Conservation (phyloP, 2,329 filamentous ascomycete species). For the Anthostomella pinea region DNA sequence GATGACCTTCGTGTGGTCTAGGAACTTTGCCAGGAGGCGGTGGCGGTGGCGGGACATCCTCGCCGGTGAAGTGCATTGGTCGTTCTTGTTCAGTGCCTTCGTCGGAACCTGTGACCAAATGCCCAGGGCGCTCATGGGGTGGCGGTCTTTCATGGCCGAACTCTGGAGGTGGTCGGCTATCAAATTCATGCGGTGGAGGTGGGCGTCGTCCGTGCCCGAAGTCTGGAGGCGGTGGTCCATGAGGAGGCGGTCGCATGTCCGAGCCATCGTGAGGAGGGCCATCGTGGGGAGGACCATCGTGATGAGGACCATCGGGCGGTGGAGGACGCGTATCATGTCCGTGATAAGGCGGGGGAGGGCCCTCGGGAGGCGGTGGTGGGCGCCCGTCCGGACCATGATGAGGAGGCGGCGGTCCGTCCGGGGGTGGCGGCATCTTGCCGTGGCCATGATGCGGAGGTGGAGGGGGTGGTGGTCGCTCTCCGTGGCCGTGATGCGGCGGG, state of each 20-base stretch:
- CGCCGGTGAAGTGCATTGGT: no score
- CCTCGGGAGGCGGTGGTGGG: constrained; percentile 11
- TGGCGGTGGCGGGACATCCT: no score
- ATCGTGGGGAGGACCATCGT: background rate
- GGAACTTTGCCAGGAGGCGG: no score
- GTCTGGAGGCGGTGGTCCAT: constrained; percentile 1
- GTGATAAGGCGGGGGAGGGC: constrained; percentile 3
- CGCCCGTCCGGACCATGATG: constrained; percentile 14
- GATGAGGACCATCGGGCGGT: constrained; percentile 8
- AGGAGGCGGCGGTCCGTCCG: constrained; percentile 17
- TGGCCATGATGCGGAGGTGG: constrained; percentile 7
- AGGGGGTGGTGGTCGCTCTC: constrained; percentile 8
- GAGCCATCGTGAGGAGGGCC: background rate
- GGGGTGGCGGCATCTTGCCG: background rate
- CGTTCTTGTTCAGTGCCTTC: background rate
- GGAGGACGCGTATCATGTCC: constrained; percentile 3
- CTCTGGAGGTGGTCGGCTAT: background rate
- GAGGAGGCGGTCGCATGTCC: background rate
- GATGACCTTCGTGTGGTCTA: constrained; percentile 2
- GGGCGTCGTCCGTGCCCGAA: no score
- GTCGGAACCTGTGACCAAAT: constrained; percentile 2
- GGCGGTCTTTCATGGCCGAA: background rate
- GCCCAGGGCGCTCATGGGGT: background rate
- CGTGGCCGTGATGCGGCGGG: constrained; percentile 18
- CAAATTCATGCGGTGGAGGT: no score